Percentiles rank a stretch among this genome's conserved stretches.
phyloP scores from a whole-genome alignment of 331 rosid genomes.

The Cydonia oblonga region DNA sequence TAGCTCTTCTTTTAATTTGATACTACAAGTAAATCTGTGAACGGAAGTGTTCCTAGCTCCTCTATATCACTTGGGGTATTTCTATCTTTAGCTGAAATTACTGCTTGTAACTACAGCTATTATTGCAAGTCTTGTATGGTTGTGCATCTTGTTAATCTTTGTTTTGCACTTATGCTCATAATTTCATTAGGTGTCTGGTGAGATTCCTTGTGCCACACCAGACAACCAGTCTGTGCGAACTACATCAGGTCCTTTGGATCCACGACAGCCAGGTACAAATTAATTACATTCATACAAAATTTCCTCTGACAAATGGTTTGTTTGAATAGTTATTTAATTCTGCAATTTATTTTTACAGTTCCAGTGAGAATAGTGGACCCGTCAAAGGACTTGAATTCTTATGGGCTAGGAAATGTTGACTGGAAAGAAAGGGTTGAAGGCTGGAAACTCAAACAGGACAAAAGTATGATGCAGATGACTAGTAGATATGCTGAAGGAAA shows the following conservation, averaged over 20 bases:
- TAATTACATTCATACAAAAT: not conserved
- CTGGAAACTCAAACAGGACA: constrained; percentile 95
- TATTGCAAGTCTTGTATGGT: not conserved
- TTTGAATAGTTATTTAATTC: constrained; percentile 10
- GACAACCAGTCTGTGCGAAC: constrained; percentile 89
- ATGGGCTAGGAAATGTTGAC: constrained; percentile 97
- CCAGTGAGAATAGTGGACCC: constrained; percentile 89
- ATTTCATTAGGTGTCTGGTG: constrained; percentile 67
- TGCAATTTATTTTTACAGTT: constrained; percentile 38
- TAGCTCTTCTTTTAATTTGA: not conserved
- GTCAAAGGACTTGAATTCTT: constrained; percentile 87
- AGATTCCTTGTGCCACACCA: constrained; percentile 81
- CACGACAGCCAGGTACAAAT: constrained; percentile 82
- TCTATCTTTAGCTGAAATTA: not conserved
- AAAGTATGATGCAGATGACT: constrained; percentile 61
- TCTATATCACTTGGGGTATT: not conserved
- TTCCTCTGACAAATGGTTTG: constrained; percentile 1
- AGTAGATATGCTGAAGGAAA: constrained; percentile 80
- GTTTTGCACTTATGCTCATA: not conserved
- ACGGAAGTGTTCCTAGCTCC: not conserved
- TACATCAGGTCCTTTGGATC: constrained; percentile 93
- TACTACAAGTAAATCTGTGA: not conserved
- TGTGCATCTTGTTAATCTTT: not conserved
- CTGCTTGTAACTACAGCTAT: not conserved
- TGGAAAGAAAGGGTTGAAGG: constrained; percentile 99